phyloP scores from a whole-genome alignment of 1,139 yeast genomes.

The Saccharomyces hybrid region DNA sequence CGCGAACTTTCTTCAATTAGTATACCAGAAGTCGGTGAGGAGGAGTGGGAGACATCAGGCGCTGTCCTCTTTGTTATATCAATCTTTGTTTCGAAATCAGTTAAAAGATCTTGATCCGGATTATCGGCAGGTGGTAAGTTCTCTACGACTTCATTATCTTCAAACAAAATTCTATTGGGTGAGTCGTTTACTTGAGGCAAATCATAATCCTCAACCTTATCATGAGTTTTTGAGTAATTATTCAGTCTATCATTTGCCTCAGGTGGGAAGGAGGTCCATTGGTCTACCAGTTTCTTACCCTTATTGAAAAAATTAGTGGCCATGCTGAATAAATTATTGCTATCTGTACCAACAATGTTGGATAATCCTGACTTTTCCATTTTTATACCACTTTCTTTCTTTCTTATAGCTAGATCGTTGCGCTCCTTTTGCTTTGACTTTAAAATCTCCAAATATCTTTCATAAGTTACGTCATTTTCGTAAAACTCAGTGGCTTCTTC shows the following conservation, averaged over 20 bases:
- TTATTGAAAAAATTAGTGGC: slow-evolving; percentile 23
- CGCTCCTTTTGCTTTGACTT: slow-evolving; percentile 3
- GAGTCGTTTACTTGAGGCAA: not conserved
- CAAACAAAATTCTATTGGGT: not conserved
- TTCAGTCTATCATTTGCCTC: slow-evolving; percentile 14
- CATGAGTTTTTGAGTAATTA: slow-evolving; percentile 4
- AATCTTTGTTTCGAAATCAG: slow-evolving; percentile 5
- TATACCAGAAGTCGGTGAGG: not conserved
- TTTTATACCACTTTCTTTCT: not conserved
- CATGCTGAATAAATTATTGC: not conserved
- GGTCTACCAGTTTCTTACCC: slow-evolving; percentile 27
- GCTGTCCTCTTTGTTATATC: not conserved
- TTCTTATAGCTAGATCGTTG: not conserved
- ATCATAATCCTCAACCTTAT: not conserved
- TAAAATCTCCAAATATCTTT: slow-evolving; percentile 13
- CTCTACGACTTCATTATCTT: not conserved
- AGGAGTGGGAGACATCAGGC: not conserved
- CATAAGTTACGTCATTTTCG: slow-evolving; percentile 25
- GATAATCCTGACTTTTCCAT: not conserved
- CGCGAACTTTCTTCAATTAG: not conserved
- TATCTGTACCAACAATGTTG: not conserved
- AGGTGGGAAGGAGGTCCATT: slow-evolving; percentile 18
- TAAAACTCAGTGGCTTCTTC: slow-evolving; percentile 19
- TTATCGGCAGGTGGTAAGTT: not conserved
- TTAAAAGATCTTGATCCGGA: slow-evolving; percentile 8